Base-by-base conservation (phyloP, 148 eudicot genomes). In the Persicaria tinctoria region DNA sequence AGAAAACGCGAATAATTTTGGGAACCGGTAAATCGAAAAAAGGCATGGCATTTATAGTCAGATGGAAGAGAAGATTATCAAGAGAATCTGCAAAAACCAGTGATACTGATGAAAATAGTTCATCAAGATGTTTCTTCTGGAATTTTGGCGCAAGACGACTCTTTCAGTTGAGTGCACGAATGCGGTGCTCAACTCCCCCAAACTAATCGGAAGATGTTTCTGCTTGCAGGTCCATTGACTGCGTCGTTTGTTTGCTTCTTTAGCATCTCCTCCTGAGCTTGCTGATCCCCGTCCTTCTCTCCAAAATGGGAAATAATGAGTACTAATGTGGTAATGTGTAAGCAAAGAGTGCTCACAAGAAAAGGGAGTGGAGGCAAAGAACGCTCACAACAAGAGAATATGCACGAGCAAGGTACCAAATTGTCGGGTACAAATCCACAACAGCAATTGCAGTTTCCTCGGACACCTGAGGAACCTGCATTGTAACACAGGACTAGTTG, bases 381-480 rank as follows among this genome's bases (percentile, higher is more conserved):
- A 83, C n/a, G 77, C 92, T 90, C 84, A 95, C 99, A 74, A 89
- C 89, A 80, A 77, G 82, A 84, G 91, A 82, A 78, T 95, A 95
- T n/a, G 97, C 97, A 77, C 74, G 79, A 57, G 90, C 97, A 77
- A 95, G 97, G 66, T 94, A 87, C 57, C 79, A 46, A 57, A 90
- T 75, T 0, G 97, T 95, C 10, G 99, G 99, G 80, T 95, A 95
- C 86, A 89, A 77, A 71, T 90, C 87, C 72, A 92, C 46, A 70
- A 92, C 94, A 76, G 97, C 97, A 63, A 88, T 68, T 70, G 97
- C 99, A 79, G 83, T 54, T 57, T 92, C 91, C 83, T 95, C 99
- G 7, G 97, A 92, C 62, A 95, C 97, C 62, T 92, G 97, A 32
- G 97, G 89, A 77, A 95, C 92, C 99, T 95, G 89, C 79, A 90